phyloP scores from a whole-genome alignment of 208 protist species.

The Balamuthia mandrillaris region DNA sequence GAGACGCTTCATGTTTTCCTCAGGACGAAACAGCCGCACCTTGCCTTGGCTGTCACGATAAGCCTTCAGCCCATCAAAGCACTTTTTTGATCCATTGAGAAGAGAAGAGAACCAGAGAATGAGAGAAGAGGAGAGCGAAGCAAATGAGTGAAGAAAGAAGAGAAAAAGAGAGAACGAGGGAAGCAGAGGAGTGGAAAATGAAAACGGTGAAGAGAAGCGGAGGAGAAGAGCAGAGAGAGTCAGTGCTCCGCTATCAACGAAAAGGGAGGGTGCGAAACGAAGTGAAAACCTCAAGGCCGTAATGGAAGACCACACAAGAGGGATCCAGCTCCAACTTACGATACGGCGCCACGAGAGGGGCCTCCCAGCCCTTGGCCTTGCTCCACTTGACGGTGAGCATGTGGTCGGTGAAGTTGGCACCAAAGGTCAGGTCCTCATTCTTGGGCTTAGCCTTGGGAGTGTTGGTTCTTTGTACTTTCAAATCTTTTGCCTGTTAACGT shows the following conservation, averaged over 20 bases:
- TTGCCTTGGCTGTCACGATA: conserved; percentile 85
- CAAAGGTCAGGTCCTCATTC: conserved; percentile 44
- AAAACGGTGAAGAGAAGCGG: too few species aligned
- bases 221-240: too few species aligned
- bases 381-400: conserved; percentile 90
- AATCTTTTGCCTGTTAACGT: too few species aligned
- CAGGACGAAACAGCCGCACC: conserved; percentile 92
- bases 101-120: too few species aligned
- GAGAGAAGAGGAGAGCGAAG: neutral
- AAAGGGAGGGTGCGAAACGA: neutral
- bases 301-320: conserved; percentile 86
- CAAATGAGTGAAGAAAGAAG: neutral
- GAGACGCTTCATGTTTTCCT: conserved; percentile 90
- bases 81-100: conserved; percentile 63
- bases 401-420: conserved; percentile 85
- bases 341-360: conserved; percentile 80
- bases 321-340: conserved; percentile 83
- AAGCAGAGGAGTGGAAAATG: neutral
- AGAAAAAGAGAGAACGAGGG: neutral
- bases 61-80: conserved; percentile 98
- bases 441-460: conserved; percentile 49
- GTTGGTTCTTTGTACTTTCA: conserved; percentile 14
- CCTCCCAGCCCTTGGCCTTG: conserved; percentile 79
- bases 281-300: conserved; percentile 73
- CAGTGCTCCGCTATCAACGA: neutral